These are phyloP conservation scores for Coemansia reversa DNA, from an alignment of 192 early-diverging fungal species.

Conservation along the genomic window DNA sequence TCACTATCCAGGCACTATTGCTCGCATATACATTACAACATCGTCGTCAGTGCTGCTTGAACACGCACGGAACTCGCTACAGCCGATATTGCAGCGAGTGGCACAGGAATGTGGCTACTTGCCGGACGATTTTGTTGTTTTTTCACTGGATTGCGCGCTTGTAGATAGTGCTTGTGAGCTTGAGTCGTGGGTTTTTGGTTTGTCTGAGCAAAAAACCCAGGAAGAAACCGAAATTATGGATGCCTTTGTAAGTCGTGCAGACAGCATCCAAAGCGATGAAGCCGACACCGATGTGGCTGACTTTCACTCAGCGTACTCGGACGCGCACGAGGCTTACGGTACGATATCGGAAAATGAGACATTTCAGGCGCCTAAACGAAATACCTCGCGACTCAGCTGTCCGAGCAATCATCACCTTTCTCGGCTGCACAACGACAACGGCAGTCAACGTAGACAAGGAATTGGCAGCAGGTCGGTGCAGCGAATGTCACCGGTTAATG, in stretches of 20 bases:
- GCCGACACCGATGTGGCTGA: slow-evolving; percentile 26
- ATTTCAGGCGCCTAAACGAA: neutral
- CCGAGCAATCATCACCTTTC: neutral
- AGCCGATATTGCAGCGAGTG: slow-evolving; percentile 16
- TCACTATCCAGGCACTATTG: slow-evolving; percentile 27
- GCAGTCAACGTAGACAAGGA: too few relatives aligned
- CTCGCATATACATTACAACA: slow-evolving; percentile 37
- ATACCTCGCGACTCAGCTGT: slow-evolving; percentile 14
- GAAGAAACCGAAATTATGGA: neutral
- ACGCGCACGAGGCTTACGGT: slow-evolving; percentile 3
- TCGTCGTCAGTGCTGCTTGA: slow-evolving; percentile 42
- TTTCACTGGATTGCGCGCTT: slow-evolving; percentile 17
- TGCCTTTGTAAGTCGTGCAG: neutral
- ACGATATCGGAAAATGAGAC: neutral
- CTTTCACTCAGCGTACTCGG: slow-evolving; percentile 40
- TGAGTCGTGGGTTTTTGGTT: neutral
- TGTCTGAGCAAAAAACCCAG: too few relatives aligned
- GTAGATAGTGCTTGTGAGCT: neutral
- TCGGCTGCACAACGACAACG: neutral
- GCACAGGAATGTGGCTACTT: neutral
- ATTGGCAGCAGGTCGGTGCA: too few relatives aligned
- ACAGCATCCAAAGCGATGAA: slow-evolving; percentile 20
- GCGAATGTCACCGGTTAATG: too few relatives aligned
- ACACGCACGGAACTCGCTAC: slow-evolving; percentile 34
- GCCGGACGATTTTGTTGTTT: slow-evolving; percentile 1